Percentiles rank a stretch among this genome's conserved stretches.
phyloP scores from a whole-genome alignment of 441 rosid species.

The Capsella rubella region DNA sequence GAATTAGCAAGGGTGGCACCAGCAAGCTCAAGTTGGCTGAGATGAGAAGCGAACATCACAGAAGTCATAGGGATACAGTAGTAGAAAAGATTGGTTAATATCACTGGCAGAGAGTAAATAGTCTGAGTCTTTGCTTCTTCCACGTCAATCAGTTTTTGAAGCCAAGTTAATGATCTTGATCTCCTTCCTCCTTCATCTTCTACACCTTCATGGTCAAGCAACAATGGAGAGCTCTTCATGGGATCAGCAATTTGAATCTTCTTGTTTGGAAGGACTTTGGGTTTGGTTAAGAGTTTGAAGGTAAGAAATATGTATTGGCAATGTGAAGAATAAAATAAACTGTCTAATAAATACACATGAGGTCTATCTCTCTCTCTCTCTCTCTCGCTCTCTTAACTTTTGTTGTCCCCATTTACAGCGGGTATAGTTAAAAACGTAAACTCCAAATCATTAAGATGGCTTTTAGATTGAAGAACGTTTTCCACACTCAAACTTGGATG shows the following conservation, averaged over 20 bases:
- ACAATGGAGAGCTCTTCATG: slow-evolving; percentile 31
- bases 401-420: no score
- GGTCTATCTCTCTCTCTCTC: no score
- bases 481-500: no score
- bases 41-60: slow-evolving; percentile 87
- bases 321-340: not conserved
- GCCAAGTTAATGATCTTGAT: slow-evolving; percentile 31
- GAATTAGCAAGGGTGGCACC: slow-evolving; percentile 89
- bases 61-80: slow-evolving; percentile 67
- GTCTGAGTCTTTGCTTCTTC: slow-evolving; percentile 62
- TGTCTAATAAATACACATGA: no score
- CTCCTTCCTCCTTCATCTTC: not conserved
- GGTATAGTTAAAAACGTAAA: no score
- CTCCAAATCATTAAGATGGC: no score
- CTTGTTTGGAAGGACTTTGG: slow-evolving; percentile 13
- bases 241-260: slow-evolving; percentile 23
- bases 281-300: slow-evolving; percentile 16
- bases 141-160: slow-evolving; percentile 51
- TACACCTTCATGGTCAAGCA: no score
- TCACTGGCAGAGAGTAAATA: slow-evolving; percentile 67
- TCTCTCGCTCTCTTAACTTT: no score
- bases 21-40: slow-evolving; percentile 78
- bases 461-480: no score
- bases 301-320: slow-evolving; percentile 3
- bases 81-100: slow-evolving; percentile 60